Conservation (phyloP, 2,329 filamentous ascomycete species). For the Colletotrichum sp. region DNA sequence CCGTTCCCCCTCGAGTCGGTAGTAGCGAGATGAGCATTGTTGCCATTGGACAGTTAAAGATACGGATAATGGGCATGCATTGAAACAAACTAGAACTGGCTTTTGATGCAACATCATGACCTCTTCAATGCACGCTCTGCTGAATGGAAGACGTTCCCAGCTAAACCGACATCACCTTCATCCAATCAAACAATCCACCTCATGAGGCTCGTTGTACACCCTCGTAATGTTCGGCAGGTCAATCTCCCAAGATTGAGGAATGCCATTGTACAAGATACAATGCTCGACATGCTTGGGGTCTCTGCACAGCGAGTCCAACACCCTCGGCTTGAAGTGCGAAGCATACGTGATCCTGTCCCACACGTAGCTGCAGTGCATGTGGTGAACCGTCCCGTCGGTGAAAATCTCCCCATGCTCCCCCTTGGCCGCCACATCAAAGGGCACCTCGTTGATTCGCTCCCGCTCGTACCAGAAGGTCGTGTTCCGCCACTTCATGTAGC, state of each 20-base stretch:
- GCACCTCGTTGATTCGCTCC: slow-evolving; percentile 6
- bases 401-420: slow-evolving; percentile 11
- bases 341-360: slow-evolving; percentile 15
- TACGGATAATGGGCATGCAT: background rate
- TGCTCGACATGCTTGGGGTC: slow-evolving; percentile 10
- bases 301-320: slow-evolving; percentile 5
- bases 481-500: slow-evolving; percentile 12
- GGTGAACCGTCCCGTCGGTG: slow-evolving; percentile 8
- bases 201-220: slow-evolving; percentile 7
- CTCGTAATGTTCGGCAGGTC: slow-evolving; percentile 12
- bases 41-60: background rate
- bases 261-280: slow-evolving; percentile 9
- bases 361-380: slow-evolving; percentile 16
- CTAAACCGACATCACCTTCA: background rate
- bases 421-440: background rate
- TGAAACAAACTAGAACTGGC: background rate
- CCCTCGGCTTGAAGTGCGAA: slow-evolving; percentile 2
- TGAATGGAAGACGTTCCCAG: background rate
- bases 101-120: background rate
- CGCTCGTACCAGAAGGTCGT: slow-evolving; percentile 10
- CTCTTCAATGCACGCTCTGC: background rate
- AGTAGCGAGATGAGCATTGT: background rate
- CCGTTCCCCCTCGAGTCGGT: background rate
- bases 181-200: slow-evolving; percentile 4
- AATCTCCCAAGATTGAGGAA: slow-evolving; percentile 12